Conservation (phyloP, 768 basidiomycete species). For the Lyophyllum shimeji region DNA sequence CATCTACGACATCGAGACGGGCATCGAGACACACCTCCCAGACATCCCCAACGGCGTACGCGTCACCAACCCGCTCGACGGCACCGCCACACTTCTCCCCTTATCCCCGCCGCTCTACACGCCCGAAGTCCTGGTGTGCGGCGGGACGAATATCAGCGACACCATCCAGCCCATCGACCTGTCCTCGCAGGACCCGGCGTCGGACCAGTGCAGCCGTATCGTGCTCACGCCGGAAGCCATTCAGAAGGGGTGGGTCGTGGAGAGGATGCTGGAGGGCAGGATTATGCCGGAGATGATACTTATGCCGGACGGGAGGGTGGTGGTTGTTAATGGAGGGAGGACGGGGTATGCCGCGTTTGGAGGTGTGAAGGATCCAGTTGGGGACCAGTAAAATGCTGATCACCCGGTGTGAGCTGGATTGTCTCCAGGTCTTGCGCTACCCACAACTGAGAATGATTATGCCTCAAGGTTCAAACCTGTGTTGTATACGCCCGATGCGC, state of each 20-base stretch:
- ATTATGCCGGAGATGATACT: constrained; percentile 35
- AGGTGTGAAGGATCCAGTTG: constrained; percentile 24
- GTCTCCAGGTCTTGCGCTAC: not conserved
- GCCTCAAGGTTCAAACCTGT: constrained; percentile 38
- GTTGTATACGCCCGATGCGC: constrained; percentile 44
- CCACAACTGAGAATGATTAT: constrained; percentile 10
- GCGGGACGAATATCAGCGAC: constrained; percentile 36
- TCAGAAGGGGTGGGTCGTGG: constrained; percentile 42
- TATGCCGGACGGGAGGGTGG: constrained; percentile 37
- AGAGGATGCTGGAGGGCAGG: constrained; percentile 38
- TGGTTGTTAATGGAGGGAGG: constrained; percentile 41
- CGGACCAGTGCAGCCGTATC: constrained; percentile 41
- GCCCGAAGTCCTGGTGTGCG: constrained; percentile 46
- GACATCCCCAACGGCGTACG: constrained; percentile 43
- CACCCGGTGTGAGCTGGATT: constrained; percentile 22
- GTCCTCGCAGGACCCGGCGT: constrained; percentile 38
- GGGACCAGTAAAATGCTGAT: constrained; percentile 23
- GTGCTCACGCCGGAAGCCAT: constrained; percentile 39
- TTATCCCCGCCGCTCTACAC: constrained; percentile 38
- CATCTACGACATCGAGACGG: constrained; percentile 38
- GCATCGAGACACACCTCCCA: constrained; percentile 37
- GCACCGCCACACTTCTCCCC: constrained; percentile 34
- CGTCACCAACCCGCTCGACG: constrained; percentile 39
- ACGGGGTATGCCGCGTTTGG: constrained; percentile 41
- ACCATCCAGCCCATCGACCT: constrained; percentile 24